Evolutionary conservation across 192 early-diverging fungal genomes (phyloP), one percentile per base, ranked within the genome.

Genomic region (Backusella circina): DNA sequence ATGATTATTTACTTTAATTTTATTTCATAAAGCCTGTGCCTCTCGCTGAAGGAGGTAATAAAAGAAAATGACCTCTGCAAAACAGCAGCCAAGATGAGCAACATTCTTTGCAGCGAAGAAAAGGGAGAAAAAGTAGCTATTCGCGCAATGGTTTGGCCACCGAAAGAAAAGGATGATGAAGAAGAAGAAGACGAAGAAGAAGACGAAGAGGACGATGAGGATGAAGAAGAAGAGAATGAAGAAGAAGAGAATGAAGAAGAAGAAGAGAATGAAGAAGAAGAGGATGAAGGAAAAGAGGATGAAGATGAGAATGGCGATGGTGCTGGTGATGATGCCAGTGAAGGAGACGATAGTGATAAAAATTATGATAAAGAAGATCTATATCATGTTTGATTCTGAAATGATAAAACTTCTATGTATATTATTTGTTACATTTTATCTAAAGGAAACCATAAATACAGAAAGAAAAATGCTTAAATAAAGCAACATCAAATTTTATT

Each of bases 1-100:
- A 70, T 70, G 26, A 47, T 70, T 70, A 70, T 70, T 44, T 28
- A 70, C 41, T 50, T 31, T 47, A 70, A n/a, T 70, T 70, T 70
- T 30, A 16, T 50, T 50, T 47, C 41, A 70, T 70, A 50, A 38
- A 70, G 69, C 41, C 41, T 70, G 69, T 70, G 69, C 69, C 69
- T 70, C 9, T 70, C 41, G 5, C 26, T 47, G 18, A 70, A 70
- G 16, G 44, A 47, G 41, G 69, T 8, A 38, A 28, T 44, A 28
- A 50, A 50, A 47, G 69, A 70, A 50, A 70, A 70, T 18, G 30
- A 41, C 26, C 23, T 70, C 26, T 10, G 26, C 26, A 70, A 70
- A 30, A 44, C 69, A 70, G 21, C 30, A 8, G 39, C 23, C 23
- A 70, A 70, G 69, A 70, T 70, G 41, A 28, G 13, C 2, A 12